Evolutionary conservation across 139 green algal genomes (phyloP), one percentile per base, ranked within the genome.

Genomic region (Micractinium conductrix): DNA sequence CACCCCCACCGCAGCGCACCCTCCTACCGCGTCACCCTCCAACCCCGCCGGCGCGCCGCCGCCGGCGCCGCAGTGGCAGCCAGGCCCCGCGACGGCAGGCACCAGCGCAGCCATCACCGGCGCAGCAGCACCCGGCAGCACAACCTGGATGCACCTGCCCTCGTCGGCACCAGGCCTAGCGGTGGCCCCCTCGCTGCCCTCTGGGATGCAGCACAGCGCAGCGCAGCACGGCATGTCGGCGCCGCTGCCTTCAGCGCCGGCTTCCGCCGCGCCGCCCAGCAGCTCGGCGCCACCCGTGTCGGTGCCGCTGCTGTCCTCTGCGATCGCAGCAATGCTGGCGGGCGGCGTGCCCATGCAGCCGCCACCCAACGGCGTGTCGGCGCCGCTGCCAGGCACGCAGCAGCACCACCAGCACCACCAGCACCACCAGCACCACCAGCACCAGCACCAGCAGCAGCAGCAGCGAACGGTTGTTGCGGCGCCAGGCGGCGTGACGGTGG

Each of bases 271-370:
- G 69, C 24, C 69, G 22, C 21, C n/a, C 40, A 26, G 22, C 69
- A 55, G 40, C 40, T 14, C 24, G 7, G 42, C 28, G 12, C 28
- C 78, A 1, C 43, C 78, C 4, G 78, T 83, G 40, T 63, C 78
- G 1, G 78, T 83, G 28, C 78, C 78, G 0, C 78, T 83, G 14
- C 43, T 83, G 24, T 83, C 78, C 30, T 74, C 78, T 14, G 78
- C 78, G 4, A n/a, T 83, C 4, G 78, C 78, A 0, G 78, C 78
- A 40, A 74, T 83, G 78, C 60, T 83, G 60, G 60, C 78, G 0
- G 78, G 78, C 78, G 45, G 78, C 78, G 24, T 58, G 40, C 60
- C 60, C 10, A 21, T 45, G 10, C 40, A 42, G 10, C 33, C 16
- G 1, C 21, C 45, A 4, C 44, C 72, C 2, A 48, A 40, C 74